Base-by-base conservation (phyloP, 352 stramenopile genomes). In the Globisporangium barbulae region DNA sequence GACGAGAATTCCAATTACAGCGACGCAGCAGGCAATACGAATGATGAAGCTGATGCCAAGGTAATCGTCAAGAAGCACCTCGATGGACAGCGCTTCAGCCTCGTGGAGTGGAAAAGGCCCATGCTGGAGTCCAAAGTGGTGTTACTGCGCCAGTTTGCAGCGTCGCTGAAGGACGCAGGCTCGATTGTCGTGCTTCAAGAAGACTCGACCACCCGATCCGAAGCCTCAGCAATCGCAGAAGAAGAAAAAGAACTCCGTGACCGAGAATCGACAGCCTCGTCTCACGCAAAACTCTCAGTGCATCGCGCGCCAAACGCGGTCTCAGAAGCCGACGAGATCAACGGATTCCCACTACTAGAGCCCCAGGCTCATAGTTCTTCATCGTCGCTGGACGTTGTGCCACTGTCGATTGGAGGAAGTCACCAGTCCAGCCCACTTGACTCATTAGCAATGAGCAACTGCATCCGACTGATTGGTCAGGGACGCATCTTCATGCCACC, bases 61-160 rank as follows among this genome's bases (percentile, higher is more conserved):
- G 63, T 89, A 19, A 53, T 85, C 4, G 75, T 84, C 0, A 87
- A 69, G 67, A 89, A 91, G 48, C 71, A 74, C 6, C 55, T 88
- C 21, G 73, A 71, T 17, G 65, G 56, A 2, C 63, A 80, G 19
- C 83, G 68, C 6, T 85, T 67, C 49, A 79, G 69, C 22, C 70
- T 79, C 0, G 61, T 83, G 0, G 67, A 79, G 41, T 88, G 79
- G 78, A 59, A 76, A 6, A 73, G 65, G 1, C 68, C 64, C 2
- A 81, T 73, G 45, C 50, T 91, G 6, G 69, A 86, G 45, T 45
- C 76, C 0, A 83, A 85, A 53, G 57, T 89, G 3, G 48, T 71
- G 21, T 75, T 81, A 12, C 55, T 91, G 25, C 76, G 82, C 5
- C 64, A 83, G 30, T 65, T 91, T 47, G 65, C 76, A 0, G 68